Evolutionary conservation across 768 basidiomycete species (phyloP).

Genomic region (Phaffia tasmanica): DNA sequence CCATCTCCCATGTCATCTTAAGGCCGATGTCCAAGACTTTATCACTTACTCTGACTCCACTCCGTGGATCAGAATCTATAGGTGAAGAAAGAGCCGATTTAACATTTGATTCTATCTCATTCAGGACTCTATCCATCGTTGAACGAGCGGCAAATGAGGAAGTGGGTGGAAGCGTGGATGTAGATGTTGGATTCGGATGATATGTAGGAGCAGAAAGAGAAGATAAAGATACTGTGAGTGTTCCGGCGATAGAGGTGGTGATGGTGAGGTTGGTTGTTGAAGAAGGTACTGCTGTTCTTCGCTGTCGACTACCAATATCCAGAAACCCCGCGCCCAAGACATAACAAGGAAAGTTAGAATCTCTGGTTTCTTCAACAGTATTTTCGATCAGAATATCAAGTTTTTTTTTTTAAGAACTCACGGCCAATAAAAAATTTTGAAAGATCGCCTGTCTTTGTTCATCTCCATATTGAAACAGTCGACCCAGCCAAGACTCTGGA

Average conservation of each 20-base stretch:
- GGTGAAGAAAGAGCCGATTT: constrained; percentile 31
- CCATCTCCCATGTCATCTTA: constrained; percentile 66
- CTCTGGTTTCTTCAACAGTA: too few species aligned
- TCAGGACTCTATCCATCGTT: constrained; percentile 15
- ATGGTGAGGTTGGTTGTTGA: constrained; percentile 1
- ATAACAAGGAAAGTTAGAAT: too few species aligned
- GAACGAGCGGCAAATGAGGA: neutral
- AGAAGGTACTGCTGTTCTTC: neutral
- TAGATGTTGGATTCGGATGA: neutral
- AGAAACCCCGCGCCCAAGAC: neutral
- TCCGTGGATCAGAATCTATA: constrained; percentile 42
- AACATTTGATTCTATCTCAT: constrained; percentile 27
- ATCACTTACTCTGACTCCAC: constrained; percentile 40
- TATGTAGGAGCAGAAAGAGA: neutral
- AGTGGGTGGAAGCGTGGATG: constrained; percentile 6
- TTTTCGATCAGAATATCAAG: too few species aligned
- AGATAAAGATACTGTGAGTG: constrained; percentile 59
- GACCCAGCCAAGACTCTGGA: constrained; percentile 77
- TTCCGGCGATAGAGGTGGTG: constrained; percentile 49
- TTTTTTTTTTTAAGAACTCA: too few species aligned
- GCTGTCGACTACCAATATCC: neutral
- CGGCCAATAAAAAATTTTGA: constrained; percentile 82
- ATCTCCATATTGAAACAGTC: constrained; percentile 63
- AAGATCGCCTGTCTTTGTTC: constrained; percentile 53
- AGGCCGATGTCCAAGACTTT: constrained; percentile 60